Base-by-base conservation (phyloP, 2,329 filamentous ascomycete species). In the Pseudohalonectria lignicola region DNA sequence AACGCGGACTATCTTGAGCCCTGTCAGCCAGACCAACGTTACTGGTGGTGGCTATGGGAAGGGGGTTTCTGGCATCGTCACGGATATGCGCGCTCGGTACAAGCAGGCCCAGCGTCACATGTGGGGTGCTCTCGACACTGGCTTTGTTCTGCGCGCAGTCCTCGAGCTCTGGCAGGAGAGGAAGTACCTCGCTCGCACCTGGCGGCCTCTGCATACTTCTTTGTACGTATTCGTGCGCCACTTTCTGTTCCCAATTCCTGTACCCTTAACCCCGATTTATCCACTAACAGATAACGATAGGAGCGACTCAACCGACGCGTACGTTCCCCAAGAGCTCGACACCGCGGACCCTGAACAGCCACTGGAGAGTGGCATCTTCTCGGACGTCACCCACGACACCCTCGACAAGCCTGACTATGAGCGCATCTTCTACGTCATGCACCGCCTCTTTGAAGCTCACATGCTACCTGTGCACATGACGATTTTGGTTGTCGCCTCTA, bases 41-140 rank as follows among this genome's bases (percentile, higher is more conserved):
- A 75, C 74, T 35, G 77, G 74, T 31, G 71, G 73, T 26, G 67
- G 69, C 9, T 62, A 57, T 30, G 68, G 70, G 21, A 61, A 64
- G 44, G 74, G 75, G 13, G 41, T 75, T 35, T 52, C 57, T 15
- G 76, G 77, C 33, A 61, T 73, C 42, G 53, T 69, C 34, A 63
- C 66, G 31, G 79, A 82, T 43, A 66, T 80, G 48, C 55, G 62
- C 28, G 80, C 80, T 17, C 75, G 81, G 17, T 85, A 84, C 54
- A 78, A 75, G 55, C 81, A 86, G 58, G 80, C 79, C 33, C 59
- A 83, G 39, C 71, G 81, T 44, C 80, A 85, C 58, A 85, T 85
- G 80, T 85, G 80, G 80, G 80, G 80, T 48, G 72, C 77, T 41
- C 61, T 84, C 16, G 80, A 85, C 50, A 77, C 74, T 13, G 80